Evolutionary conservation across 768 basidiomycete species (phyloP), one percentile per base, ranked within the genome.

Genomic region (Boletus bicolor): DNA sequence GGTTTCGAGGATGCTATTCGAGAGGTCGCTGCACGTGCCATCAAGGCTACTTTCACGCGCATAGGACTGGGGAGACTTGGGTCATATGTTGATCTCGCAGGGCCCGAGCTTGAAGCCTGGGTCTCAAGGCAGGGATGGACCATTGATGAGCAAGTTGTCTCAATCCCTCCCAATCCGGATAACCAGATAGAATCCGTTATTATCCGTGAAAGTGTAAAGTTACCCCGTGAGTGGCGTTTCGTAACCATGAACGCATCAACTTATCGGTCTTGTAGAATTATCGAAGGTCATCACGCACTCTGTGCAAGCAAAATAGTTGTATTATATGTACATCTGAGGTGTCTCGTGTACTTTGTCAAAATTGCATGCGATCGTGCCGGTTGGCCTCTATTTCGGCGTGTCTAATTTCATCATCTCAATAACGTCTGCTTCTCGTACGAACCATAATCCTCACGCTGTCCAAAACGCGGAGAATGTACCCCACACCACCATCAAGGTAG

Each of bases 161-260:
- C 71, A 15, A 76, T 93, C 52, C 91, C 92, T 24, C 80, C 85
- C 43, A 93, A 93, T 70, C 86, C 87, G 14, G 91, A 93, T 72
- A 93, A 93, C 70, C 89, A 91, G 65, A 89, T 93, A 62, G 85
- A 89, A 64, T 88, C 91, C 0, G 87, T 89, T 1, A 80, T 93
- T 47, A 87, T 92, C 26, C 89, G 90, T 70, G 91, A 93, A 72
- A 82, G 78, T 62, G 86, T 93, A 65, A 87, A 85, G 68, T 76
- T 93, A 59, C 82, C 86, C 55, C 91, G 91, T 92, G 74, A 61
- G 91, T 78, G 21, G 14, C 37, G 11, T 57, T 53, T 28, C 45
- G 17, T 28, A 37, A 26, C 32, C 55, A 7, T 34, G 41, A 24
- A 35, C n/a, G 7, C 35, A 24, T 11, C 30, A 10, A n/a, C 38